Percentiles rank a stretch among this genome's conserved stretches.
Evolutionary conservation across 306 rosid genomes (phyloP).

Genomic region (Elaeagnus macrophylla): DNA sequence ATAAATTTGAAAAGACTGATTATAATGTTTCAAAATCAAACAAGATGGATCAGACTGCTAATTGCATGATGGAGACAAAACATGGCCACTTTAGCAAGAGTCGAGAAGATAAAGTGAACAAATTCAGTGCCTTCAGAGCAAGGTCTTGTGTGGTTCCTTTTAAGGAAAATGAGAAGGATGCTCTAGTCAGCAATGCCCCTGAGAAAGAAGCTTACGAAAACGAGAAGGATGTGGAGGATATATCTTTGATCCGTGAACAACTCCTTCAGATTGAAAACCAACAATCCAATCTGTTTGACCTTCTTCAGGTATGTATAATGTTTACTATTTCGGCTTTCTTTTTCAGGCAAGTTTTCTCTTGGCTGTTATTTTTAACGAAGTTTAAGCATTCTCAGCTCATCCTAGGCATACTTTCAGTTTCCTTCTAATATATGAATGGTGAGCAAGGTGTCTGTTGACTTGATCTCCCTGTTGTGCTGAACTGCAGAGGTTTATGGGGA

Average conservation of each 20-base stretch:
- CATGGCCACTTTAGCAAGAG: constrained; percentile 36
- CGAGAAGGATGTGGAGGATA: constrained; percentile 68
- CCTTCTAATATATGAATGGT: background rate
- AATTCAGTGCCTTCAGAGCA: constrained; percentile 40
- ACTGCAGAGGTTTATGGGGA: constrained; percentile 82
- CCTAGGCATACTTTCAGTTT: background rate
- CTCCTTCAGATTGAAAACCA: constrained; percentile 95
- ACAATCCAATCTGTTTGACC: constrained; percentile 71
- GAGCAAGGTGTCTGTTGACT: constrained; percentile 17
- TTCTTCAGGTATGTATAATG: constrained; percentile 61
- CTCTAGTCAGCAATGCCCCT: constrained; percentile 22
- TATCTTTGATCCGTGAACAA: constrained; percentile 74
- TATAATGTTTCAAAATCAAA: constrained; percentile 25
- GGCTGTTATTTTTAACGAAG: background rate
- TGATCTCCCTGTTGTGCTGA: constrained; percentile 15
- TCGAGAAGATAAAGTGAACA: constrained; percentile 48
- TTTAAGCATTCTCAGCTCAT: background rate
- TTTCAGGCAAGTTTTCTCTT: background rate
- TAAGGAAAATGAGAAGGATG: constrained; percentile 35
- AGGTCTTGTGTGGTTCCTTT: constrained; percentile 70
- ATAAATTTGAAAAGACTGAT: constrained; percentile 30
- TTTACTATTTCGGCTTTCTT: constrained; percentile 3
- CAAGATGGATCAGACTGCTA: constrained; percentile 21
- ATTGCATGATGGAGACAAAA: constrained; percentile 35
- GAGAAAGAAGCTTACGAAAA: constrained; percentile 46